These are phyloP conservation scores for Dalbergia oliveri DNA, from an alignment of 306 rosid species.

Conservation along the genomic window DNA sequence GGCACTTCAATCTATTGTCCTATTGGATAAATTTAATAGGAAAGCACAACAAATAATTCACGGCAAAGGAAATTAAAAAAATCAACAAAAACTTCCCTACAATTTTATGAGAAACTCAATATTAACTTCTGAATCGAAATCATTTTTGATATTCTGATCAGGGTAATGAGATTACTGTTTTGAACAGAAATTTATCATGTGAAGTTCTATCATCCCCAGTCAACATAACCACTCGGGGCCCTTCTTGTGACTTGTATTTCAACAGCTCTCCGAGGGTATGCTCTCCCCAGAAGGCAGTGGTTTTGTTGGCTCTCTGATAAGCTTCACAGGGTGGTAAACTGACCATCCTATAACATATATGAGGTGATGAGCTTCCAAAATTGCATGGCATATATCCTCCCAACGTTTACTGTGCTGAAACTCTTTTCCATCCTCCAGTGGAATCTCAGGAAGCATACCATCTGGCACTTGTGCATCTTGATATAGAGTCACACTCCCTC, in stretches of 20 bases:
- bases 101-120: slow-evolving; percentile 31
- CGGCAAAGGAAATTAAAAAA: not conserved
- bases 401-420: slow-evolving; percentile 63
- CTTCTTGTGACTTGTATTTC: slow-evolving; percentile 83
- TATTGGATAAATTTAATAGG: not conserved
- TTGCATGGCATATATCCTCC: slow-evolving; percentile 83
- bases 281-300: slow-evolving; percentile 74
- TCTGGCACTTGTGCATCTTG: slow-evolving; percentile 80
- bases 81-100: not conserved
- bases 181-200: slow-evolving; percentile 73
- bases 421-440: slow-evolving; percentile 58
- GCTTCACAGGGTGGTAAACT: slow-evolving; percentile 60
- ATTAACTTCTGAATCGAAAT: slow-evolving; percentile 2
- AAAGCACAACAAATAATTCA: not conserved
- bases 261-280: slow-evolving; percentile 74
- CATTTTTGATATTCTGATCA: slow-evolving; percentile 2
- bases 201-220: slow-evolving; percentile 87
- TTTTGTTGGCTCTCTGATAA: slow-evolving; percentile 74
- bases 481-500: slow-evolving; percentile 71
- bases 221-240: slow-evolving; percentile 65
- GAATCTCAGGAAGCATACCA: slow-evolving; percentile 63
- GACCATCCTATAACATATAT: slow-evolving; percentile 80
- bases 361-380: slow-evolving; percentile 75
- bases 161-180: slow-evolving; percentile 60
- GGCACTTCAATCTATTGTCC: not conserved